A percentile compares a stretch with the other conserved stretches of the same genome.
phyloP scores from a whole-genome alignment of 345 rosid species.

The Gossypioides kirkii region DNA sequence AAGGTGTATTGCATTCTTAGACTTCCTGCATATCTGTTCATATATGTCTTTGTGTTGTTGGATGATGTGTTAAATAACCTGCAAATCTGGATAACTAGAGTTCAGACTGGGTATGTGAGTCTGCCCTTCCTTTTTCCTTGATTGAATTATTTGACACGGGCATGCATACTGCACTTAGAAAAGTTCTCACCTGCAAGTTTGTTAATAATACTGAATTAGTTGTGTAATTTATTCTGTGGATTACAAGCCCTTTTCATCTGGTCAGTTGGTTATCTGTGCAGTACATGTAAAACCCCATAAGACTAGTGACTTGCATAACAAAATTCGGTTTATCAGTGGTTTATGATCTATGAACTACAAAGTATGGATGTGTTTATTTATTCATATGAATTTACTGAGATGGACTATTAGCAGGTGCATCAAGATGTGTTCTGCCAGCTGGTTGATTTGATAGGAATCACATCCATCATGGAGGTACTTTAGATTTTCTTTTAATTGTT shows the following conservation, averaged over 20 bases:
- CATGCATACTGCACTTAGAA: not conserved
- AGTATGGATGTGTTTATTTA: not conserved
- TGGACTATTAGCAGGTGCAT: slow-evolving; percentile 57
- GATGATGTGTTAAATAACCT: not conserved
- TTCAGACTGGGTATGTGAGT: not conserved
- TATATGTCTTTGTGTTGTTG: not conserved
- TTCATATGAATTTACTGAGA: not conserved
- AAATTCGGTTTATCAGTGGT: not conserved
- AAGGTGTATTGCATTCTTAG: not conserved
- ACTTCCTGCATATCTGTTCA: slow-evolving; percentile 8
- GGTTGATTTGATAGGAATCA: slow-evolving; percentile 98
- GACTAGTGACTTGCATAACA: not conserved
- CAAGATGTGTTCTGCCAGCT: slow-evolving; percentile 75
- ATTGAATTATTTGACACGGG: not conserved
- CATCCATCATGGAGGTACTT: slow-evolving; percentile 98
- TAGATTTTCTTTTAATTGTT: not conserved
- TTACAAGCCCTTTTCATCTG: not conserved
- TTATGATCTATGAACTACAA: slow-evolving; percentile 3
- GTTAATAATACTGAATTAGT: not conserved
- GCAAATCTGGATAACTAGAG: not conserved
- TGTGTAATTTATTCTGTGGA: not conserved
- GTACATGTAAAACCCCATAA: not conserved
- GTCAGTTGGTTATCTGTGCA: not conserved
- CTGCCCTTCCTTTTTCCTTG: not conserved
- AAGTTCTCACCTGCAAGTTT: not conserved